These are phyloP conservation scores for Cajanus cajan DNA, from an alignment of 306 rosid species.

Conservation along the genomic window DNA sequence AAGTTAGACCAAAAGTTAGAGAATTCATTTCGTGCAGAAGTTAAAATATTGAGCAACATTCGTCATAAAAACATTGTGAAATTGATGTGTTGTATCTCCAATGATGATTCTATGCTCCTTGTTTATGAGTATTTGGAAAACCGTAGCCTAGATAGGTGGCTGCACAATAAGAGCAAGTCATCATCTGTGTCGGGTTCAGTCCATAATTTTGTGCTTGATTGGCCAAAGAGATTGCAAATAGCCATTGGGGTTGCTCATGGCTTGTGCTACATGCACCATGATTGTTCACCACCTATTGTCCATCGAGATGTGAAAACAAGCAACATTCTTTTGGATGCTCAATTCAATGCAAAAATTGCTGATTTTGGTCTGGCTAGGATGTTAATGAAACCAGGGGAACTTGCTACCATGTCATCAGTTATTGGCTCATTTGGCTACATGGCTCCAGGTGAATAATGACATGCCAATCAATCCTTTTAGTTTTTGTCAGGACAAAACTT, in stretches of 20 bases:
- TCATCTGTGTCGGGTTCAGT: conserved; percentile 18
- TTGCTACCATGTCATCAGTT: conserved; percentile 68
- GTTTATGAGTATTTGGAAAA: conserved; percentile 72
- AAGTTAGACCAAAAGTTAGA: conserved; percentile 63
- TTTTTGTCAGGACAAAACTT: not conserved
- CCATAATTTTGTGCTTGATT: conserved; percentile 30
- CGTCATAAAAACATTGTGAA: conserved; percentile 84
- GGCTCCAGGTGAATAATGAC: conserved; percentile 72
- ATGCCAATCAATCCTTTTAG: not conserved
- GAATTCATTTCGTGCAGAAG: conserved; percentile 73
- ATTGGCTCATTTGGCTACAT: conserved; percentile 89
- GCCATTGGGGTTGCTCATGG: conserved; percentile 78
- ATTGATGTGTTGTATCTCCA: conserved; percentile 62
- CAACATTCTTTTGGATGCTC: conserved; percentile 72
- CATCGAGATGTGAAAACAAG: conserved; percentile 83
- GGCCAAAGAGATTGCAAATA: conserved; percentile 72
- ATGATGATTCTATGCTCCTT: conserved; percentile 60
- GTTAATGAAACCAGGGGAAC: conserved; percentile 65
- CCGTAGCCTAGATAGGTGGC: conserved; percentile 73
- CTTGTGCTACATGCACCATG: conserved; percentile 84
- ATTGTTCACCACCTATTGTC: conserved; percentile 58
- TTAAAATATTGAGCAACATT: conserved; percentile 60
- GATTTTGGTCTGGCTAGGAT: conserved; percentile 84
- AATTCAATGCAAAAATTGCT: conserved; percentile 75
- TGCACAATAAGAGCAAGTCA: conserved; percentile 42